Evolutionary conservation across 805 yeast species (phyloP).

Genomic region (Yamadazyma sp.): DNA sequence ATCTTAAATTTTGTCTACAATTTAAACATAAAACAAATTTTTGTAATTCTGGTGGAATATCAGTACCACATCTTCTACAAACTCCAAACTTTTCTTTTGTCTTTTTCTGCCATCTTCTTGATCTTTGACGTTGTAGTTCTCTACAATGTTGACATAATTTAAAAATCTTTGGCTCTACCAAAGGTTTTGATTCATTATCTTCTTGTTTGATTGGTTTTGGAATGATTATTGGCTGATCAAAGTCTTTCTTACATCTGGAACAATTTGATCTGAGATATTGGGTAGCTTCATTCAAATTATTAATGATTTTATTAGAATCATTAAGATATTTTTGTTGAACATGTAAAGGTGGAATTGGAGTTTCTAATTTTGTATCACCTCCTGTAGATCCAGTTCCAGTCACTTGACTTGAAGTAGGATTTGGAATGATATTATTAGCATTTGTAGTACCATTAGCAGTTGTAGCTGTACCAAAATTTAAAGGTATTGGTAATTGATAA

Average conservation of each 20-base stretch:
- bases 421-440: no score
- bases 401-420: no score
- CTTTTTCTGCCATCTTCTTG: conserved; percentile 61
- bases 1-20: conserved; percentile 54
- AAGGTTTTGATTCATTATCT: conserved; percentile 21
- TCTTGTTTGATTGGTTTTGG: conserved; percentile 25
- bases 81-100: conserved; percentile 60
- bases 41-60: conserved; percentile 48
- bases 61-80: conserved; percentile 61
- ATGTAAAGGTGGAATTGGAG: conserved; percentile 43
- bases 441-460: no score
- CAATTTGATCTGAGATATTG: conserved; percentile 40
- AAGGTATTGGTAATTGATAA: no score
- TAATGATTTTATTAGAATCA: conserved; percentile 11
- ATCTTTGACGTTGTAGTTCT: conserved; percentile 58
- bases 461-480: no score
- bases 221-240: conserved; percentile 41
- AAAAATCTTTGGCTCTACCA: conserved; percentile 40
- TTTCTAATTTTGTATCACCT: conserved; percentile 15
- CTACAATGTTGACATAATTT: conserved; percentile 65
- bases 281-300: conserved; percentile 6
- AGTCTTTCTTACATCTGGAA: conserved; percentile 58
- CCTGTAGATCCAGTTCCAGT: no score
- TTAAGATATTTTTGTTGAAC: conserved; percentile 39
- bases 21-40: conserved; percentile 58